Evolutionary conservation across 495 filamentous ascomycete genomes (phyloP).

Genomic region (Xylaria nigripes): DNA sequence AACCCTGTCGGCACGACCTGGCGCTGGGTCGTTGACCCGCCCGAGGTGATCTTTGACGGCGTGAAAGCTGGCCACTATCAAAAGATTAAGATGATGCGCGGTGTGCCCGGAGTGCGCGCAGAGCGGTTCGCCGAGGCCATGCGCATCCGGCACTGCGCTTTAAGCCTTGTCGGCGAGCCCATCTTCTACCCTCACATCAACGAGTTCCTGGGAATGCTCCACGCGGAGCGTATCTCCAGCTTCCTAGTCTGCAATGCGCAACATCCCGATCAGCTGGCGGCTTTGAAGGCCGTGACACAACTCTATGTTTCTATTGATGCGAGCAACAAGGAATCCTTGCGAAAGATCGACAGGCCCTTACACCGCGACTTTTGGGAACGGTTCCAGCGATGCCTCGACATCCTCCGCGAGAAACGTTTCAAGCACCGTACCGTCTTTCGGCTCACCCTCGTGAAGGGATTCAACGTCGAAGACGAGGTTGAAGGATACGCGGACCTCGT

Average conservation of each 20-base stretch:
- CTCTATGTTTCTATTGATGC: slow-evolving; percentile 95
- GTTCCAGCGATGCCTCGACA: slow-evolving; percentile 82
- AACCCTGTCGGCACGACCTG: slow-evolving; percentile 94
- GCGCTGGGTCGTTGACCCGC: slow-evolving; percentile 90
- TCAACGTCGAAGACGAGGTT: slow-evolving; percentile 91
- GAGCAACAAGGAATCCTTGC: slow-evolving; percentile 76
- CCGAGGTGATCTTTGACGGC: slow-evolving; percentile 78
- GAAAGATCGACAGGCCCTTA: slow-evolving; percentile 80
- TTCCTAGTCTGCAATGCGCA: slow-evolving; percentile 99
- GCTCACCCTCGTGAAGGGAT: slow-evolving; percentile 84
- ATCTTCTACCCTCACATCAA: slow-evolving; percentile 99
- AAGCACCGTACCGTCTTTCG: slow-evolving; percentile 89
- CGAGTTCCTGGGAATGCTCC: slow-evolving; percentile 72
- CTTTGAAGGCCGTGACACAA: slow-evolving; percentile 77
- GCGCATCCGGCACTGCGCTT: slow-evolving; percentile 83
- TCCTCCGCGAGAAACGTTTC: slow-evolving; percentile 71
- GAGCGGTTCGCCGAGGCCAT: slow-evolving; percentile 90
- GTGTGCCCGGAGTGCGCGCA: slow-evolving; percentile 83
- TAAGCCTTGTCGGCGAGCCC: slow-evolving; percentile 86
- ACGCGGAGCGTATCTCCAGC: slow-evolving; percentile 77
- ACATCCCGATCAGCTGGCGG: slow-evolving; percentile 82
- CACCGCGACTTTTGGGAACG: slow-evolving; percentile 98
- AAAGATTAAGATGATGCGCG: slow-evolving; percentile 95
- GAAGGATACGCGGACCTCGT: slow-evolving; percentile 86
- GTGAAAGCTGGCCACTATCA: slow-evolving; percentile 88